Percentiles rank a stretch among this genome's conserved stretches.
Conservation (phyloP, 2,329 filamentous ascomycete genomes). For the Coniochaeta sp. region DNA sequence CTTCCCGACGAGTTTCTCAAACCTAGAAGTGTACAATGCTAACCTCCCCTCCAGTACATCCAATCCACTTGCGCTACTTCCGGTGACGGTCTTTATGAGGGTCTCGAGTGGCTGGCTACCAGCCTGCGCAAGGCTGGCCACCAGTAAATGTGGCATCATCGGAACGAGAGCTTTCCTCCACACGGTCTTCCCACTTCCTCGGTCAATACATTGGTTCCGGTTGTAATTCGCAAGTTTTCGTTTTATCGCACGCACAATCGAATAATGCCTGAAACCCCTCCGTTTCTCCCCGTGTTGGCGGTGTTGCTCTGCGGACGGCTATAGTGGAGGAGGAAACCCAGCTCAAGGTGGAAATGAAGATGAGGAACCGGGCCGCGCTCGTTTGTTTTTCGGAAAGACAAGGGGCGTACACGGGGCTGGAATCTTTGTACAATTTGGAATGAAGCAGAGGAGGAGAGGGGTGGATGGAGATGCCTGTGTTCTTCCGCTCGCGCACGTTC, state of each 20-base stretch:
- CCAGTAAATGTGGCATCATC: constrained; percentile 42
- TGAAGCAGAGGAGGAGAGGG: background rate
- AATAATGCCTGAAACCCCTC: constrained; percentile 42
- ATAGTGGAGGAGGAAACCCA: background rate
- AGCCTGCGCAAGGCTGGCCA: constrained; percentile 71
- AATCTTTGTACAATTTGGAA: constrained; percentile 26
- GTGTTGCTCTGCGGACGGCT: background rate
- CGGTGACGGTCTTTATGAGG: constrained; percentile 98
- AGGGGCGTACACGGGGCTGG: constrained; percentile 23
- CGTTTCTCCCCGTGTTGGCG: constrained; percentile 12
- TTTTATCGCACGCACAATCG: constrained; percentile 40
- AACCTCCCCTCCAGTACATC: constrained; percentile 65
- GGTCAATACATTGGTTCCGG: constrained; percentile 36
- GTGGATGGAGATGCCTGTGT: too few relatives aligned
- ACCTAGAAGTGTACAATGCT: background rate
- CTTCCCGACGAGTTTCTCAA: background rate
- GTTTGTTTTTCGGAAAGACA: constrained; percentile 25
- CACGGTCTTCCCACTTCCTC: constrained; percentile 26
- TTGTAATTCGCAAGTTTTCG: constrained; percentile 52
- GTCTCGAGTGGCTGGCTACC: constrained; percentile 87
- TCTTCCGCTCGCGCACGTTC: background rate
- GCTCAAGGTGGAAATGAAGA: constrained; percentile 8
- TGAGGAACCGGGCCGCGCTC: constrained; percentile 15
- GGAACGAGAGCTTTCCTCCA: constrained; percentile 22
- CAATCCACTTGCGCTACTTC: constrained; percentile 99